Conservation (phyloP, 1,284 basidiomycete species). For the Ustilago hordei region DNA sequence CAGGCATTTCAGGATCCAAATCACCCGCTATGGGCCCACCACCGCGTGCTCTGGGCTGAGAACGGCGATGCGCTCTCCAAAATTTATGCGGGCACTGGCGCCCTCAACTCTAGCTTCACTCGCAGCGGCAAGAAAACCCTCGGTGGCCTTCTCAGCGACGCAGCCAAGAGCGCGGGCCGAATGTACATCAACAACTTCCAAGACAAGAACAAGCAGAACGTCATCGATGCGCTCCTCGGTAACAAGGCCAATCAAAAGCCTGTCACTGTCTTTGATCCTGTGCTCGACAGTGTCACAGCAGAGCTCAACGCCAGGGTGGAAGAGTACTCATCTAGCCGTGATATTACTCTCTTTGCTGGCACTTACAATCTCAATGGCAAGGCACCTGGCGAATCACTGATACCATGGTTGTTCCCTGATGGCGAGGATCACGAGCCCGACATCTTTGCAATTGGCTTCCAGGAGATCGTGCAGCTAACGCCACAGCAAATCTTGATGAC, state of each 20-base stretch:
- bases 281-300: constrained; percentile 86
- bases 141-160: constrained; percentile 79
- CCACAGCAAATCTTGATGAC: constrained; percentile 93
- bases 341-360: constrained; percentile 83
- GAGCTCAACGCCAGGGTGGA: constrained; percentile 72
- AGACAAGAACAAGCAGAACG: constrained; percentile 91
- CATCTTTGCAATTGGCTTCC: constrained; percentile 76
- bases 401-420: constrained; percentile 88
- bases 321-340: constrained; percentile 85
- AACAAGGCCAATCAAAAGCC: constrained; percentile 87
- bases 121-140: constrained; percentile 88
- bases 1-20: constrained; percentile 32
- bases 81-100: constrained; percentile 96
- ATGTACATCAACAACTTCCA: constrained; percentile 99
- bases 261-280: constrained; percentile 92
- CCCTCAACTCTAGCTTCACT: constrained; percentile 95
- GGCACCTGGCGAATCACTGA: constrained; percentile 81
- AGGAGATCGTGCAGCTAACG: constrained; percentile 96
- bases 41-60: constrained; percentile 90
- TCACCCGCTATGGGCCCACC: constrained; percentile 80
- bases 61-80: constrained; percentile 71
- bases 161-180: constrained; percentile 81
- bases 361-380: constrained; percentile 97
- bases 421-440: constrained; percentile 68
- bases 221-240: constrained; percentile 95